Evolutionary conservation across 179 eudicot species (phyloP).

Genomic region (Spergularia azorica): DNA sequence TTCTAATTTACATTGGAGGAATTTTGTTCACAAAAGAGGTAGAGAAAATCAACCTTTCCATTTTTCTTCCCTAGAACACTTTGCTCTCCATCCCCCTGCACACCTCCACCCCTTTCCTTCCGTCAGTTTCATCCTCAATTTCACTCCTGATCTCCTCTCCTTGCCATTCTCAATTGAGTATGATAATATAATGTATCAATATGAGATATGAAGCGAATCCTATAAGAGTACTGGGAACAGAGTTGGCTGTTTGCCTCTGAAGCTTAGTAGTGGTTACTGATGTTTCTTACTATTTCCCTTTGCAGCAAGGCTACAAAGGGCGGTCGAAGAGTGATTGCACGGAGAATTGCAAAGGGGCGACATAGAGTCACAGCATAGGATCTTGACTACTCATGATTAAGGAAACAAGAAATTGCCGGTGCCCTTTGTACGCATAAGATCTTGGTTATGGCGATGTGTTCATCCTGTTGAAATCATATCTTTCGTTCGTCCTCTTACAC

Average conservation of each 20-base stretch:
- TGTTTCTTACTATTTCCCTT: conserved; percentile 11
- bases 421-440: conserved; percentile 16
- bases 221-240: not conserved
- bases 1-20: too few species aligned
- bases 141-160: not conserved
- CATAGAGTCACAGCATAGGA: conserved; percentile 75
- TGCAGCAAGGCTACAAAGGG: conserved; percentile 92
- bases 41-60: too few species aligned
- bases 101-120: not conserved
- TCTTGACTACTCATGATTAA: not conserved
- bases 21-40: too few species aligned
- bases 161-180: not conserved
- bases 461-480: conserved; percentile 1
- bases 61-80: not conserved
- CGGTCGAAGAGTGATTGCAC: conserved; percentile 86
- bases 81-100: not conserved
- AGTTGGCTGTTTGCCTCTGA: not conserved
- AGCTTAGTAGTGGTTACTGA: not conserved
- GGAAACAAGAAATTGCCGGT: not conserved
- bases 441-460: conserved; percentile 8
- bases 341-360: conserved; percentile 89
- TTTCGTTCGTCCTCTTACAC: not conserved
- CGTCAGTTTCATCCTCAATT: not conserved
- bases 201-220: not conserved
- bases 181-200: not conserved